Percentiles rank a stretch among this genome's conserved stretches.
These are phyloP conservation scores for Clarireedia monteithiana DNA, from an alignment of 2,329 filamentous ascomycete genomes.

Conservation along the genomic window DNA sequence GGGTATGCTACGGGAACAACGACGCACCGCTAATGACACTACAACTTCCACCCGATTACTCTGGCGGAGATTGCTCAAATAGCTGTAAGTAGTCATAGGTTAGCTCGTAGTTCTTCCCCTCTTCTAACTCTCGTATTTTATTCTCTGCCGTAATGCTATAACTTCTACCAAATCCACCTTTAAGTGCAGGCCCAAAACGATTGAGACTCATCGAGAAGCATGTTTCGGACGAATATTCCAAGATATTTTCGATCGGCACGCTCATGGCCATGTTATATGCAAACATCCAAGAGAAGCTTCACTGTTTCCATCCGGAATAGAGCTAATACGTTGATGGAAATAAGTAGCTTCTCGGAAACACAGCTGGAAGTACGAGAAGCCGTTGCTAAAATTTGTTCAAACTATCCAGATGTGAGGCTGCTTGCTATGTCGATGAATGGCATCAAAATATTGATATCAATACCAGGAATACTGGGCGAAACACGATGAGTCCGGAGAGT, in stretches of 20 bases:
- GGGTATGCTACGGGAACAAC: no score
- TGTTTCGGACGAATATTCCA: background rate
- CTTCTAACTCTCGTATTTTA: no score
- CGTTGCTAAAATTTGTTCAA: constrained; percentile 57
- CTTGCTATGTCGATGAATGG: background rate
- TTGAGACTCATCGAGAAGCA: background rate
- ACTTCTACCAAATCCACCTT: background rate
- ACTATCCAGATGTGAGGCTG: constrained; percentile 52
- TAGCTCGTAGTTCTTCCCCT: no score
- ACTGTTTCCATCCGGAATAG: constrained; percentile 14
- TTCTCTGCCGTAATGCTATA: no score
- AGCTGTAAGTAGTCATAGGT: no score
- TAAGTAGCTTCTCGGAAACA: constrained; percentile 62
- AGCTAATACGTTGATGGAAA: constrained; percentile 54
- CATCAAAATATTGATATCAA: background rate
- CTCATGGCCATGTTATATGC: background rate
- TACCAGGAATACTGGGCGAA: constrained; percentile 62
- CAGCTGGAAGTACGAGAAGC: constrained; percentile 67
- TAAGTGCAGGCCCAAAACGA: background rate
- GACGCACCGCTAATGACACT: no score
- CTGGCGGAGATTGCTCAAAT: no score
- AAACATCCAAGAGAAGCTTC: constrained; percentile 11
- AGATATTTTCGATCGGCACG: background rate
- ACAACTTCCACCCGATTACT: no score
- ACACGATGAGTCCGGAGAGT: constrained; percentile 59